Evolutionary conservation across 306 rosid genomes (phyloP).

Genomic region (Mucuna pruriens): DNA sequence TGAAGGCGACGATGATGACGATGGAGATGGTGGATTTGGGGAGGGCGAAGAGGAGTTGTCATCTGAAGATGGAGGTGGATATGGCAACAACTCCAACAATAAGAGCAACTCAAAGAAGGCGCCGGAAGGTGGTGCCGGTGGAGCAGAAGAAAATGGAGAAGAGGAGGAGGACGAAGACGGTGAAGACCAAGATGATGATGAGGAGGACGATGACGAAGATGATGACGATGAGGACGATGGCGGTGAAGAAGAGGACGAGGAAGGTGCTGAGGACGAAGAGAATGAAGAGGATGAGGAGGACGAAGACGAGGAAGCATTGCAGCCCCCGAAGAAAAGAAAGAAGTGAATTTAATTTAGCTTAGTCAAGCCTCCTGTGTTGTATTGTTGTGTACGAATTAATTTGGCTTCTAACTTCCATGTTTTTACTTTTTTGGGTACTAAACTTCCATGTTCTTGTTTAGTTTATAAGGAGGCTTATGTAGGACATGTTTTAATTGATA

Average conservation of each 20-base stretch:
- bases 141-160: constrained; percentile 70
- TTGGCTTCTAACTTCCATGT: constrained; percentile 54
- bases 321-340: constrained; percentile 98
- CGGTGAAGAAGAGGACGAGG: constrained; percentile 61
- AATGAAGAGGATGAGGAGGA: constrained; percentile 67
- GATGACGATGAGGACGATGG: constrained; percentile 50
- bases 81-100: constrained; percentile 63
- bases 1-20: constrained; percentile 63
- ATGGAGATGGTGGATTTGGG: constrained; percentile 64
- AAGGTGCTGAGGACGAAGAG: constrained; percentile 55
- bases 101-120: constrained; percentile 75
- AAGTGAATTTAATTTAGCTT: constrained; percentile 51
- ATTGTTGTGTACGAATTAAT: constrained; percentile 48
- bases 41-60: constrained; percentile 86
- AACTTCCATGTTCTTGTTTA: constrained; percentile 50
- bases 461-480: constrained; percentile 55
- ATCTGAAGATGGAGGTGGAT: constrained; percentile 76
- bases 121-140: constrained; percentile 67
- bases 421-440: constrained; percentile 37
- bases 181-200: constrained; percentile 48
- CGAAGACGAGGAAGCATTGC: constrained; percentile 83
- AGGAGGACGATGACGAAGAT: constrained; percentile 40
- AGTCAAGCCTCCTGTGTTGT: constrained; percentile 45
- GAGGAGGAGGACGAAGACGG: constrained; percentile 70
- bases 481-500: constrained; percentile 58